Base-by-base conservation (phyloP, 2,329 filamentous ascomycete genomes). In the Nothomitra cinnamomea region DNA sequence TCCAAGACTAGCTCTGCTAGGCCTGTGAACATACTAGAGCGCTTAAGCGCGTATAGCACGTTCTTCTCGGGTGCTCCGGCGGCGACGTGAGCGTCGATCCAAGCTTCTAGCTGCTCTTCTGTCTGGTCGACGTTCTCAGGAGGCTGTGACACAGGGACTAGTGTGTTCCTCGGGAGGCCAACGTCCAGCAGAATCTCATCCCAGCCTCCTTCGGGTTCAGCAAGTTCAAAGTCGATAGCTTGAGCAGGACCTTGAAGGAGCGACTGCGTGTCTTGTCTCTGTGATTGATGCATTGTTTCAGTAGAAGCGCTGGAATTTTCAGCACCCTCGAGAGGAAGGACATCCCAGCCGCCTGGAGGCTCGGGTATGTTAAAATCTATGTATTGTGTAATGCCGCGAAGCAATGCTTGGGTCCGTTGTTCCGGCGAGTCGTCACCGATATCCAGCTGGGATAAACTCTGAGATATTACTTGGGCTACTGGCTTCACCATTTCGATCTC, bases 21-120 rank as follows among this genome's bases (percentile, higher is more conserved):
- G 17, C 41, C 57, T 59, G 15, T 65, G 60, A 69, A 63, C 66
- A 72, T 69, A 47, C 64, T 69, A 6, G 69, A 68, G 56, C 64
- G 66, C 32, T 61, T 61, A 19, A 72, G 58, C 15, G 66, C 67
- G 4, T 66, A 57, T 54, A 65, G 62, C 2, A 61, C 58, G 50
- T 63, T 58, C 24, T 64, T 62, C 48, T 56, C 57, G 4, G 61
- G 60, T 15, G 60, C 62, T 6, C 66, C 63, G 17, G 57, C 56
- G n/a, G 56, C 57, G 22, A 66, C 56, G 17, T 63, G 64, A 13
- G 61, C 57, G 17, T 67, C 61, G 32, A 71, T 67, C 69, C 69
- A 72, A 21, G 59, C 57, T 32, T 68, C 65, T n/a, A 68, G 57
- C 36, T 66, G 54, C 58, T 51, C 32, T 17, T 25, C 45, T 35